Evolutionary conservation across 495 filamentous ascomycete genomes (phyloP), one percentile per base, ranked within the genome.

Genomic region (Podospora bellae-mahoneyi): DNA sequence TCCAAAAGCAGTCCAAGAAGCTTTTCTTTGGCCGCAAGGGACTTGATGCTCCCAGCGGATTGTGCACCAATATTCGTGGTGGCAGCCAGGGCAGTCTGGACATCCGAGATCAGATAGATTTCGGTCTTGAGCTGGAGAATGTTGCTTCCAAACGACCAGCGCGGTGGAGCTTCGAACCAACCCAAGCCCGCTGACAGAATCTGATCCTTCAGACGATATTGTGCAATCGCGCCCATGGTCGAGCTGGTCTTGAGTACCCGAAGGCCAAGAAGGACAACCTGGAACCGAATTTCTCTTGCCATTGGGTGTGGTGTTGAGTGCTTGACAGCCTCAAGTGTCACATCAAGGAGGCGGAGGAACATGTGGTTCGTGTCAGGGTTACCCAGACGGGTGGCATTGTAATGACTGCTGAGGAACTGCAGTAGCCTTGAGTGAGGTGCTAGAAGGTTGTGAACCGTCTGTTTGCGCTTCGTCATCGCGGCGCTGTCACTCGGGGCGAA

Each of bases 111-210:
- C 39, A 98, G 78, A 69, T 88, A 89, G 39, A 91, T 87, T 77
- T 99, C 96, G 0, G 96, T 92, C 78, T 95, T 98, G 32, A 98
- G 84, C 74, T 98, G 95, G 7, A 97, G 81, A 60, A 91, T 84
- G 75, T 97, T 97, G 67, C 94, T 93, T 56, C 96, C 96, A 76
- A 96, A 98, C 3, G 94, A 96, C 95, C 95, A 99, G 69, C 88
- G 85, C 44, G 96, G 92, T 18, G 91, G 81, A 68, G 88, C 85
- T 54, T 84, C 87, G 76, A 98, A 99, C 96, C 96, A 98, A 64
- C 85, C 87, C 7, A 99, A 81, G 53, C 85, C 92, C 26, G 92
- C 92, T 27, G 92, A 92, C 16, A 99, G 76, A 61, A 96, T 89
- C 66, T 89, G 86, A 73, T 97, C 94, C 74, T 97, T 97, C 57